These are phyloP conservation scores for Ilyonectria sp. DNA, from an alignment of 2,329 filamentous ascomycete genomes.

Conservation along the genomic window DNA sequence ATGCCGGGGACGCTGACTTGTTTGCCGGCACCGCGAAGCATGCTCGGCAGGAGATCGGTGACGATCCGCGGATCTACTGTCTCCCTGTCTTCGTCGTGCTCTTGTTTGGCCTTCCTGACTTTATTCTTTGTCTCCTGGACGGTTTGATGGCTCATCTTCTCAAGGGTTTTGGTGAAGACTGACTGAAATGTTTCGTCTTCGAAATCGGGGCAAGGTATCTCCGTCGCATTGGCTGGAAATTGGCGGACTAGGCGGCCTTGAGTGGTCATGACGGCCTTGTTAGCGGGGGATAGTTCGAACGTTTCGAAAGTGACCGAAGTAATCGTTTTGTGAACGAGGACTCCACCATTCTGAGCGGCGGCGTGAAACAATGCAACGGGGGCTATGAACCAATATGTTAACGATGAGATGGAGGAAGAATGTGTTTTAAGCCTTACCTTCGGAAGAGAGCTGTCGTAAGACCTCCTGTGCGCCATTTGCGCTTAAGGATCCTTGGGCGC, in stretches of 20 bases:
- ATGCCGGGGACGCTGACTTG: conserved; percentile 50
- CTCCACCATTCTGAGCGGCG: conserved; percentile 34
- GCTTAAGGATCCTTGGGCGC: conserved; percentile 11
- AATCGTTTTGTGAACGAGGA: conserved; percentile 22
- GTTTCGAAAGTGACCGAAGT: conserved; percentile 30
- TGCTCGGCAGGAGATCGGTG: conserved; percentile 61
- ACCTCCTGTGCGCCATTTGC: conserved; percentile 7
- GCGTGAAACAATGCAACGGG: conserved; percentile 23
- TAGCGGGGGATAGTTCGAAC: conserved; percentile 36
- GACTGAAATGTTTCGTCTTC: conserved; percentile 36
- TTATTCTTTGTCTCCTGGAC: conserved; percentile 38
- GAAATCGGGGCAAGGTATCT: conserved; percentile 10
- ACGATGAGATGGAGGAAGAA: no score
- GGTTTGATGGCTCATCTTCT: conserved; percentile 50
- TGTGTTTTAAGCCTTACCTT: conserved; percentile 14
- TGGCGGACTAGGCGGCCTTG: conserved; percentile 30
- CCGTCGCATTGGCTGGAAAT: conserved; percentile 31
- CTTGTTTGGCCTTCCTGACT: conserved; percentile 55
- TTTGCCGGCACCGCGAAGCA: conserved; percentile 57
- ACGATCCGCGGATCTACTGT: conserved; percentile 65
- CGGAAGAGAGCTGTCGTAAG: conserved; percentile 7
- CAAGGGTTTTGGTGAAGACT: conserved; percentile 43
- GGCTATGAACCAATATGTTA: conserved; percentile 5
- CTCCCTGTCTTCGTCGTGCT: conserved; percentile 62
- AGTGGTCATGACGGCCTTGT: conserved; percentile 18